These are phyloP conservation scores for Xylariaceae sp. DNA, from an alignment of 2,329 filamentous ascomycete species.

Conservation along the genomic window DNA sequence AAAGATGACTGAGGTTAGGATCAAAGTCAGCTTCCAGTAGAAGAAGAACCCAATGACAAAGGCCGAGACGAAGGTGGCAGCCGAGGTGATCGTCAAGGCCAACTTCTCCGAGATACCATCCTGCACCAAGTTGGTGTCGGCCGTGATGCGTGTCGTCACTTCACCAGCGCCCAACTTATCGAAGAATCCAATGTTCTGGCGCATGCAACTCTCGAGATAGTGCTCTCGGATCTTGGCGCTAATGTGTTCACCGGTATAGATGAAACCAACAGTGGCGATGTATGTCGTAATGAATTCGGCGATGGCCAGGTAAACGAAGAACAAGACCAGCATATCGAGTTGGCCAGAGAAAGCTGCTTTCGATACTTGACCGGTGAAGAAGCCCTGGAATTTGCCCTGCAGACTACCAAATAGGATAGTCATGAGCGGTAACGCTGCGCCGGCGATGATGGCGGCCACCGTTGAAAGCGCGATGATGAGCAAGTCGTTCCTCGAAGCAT, in stretches of 20 bases:
- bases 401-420: constrained; percentile 77
- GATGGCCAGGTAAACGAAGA: constrained; percentile 82
- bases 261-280: constrained; percentile 80
- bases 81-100: constrained; percentile 67
- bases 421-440: constrained; percentile 75
- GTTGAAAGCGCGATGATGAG: constrained; percentile 58
- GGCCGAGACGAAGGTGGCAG: constrained; percentile 80
- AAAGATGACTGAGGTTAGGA: constrained; percentile 76
- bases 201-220: constrained; percentile 79
- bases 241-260: constrained; percentile 79
- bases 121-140: constrained; percentile 89
- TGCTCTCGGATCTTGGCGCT: constrained; percentile 74
- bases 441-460: constrained; percentile 65
- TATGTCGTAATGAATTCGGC: constrained; percentile 76
- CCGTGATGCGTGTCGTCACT: constrained; percentile 89
- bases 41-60: constrained; percentile 88
- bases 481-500: constrained; percentile 62
- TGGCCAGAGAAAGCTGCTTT: constrained; percentile 55
- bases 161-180: constrained; percentile 91
- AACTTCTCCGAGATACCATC: constrained; percentile 92
- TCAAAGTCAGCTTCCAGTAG: constrained; percentile 90
- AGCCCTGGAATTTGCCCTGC: constrained; percentile 66
- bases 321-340: constrained; percentile 64
- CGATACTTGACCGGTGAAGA: constrained; percentile 46
- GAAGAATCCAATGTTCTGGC: constrained; percentile 88